Evolutionary conservation across 2,329 filamentous ascomycete species (phyloP).

Genomic region (Erysiphe neolycopersici): DNA sequence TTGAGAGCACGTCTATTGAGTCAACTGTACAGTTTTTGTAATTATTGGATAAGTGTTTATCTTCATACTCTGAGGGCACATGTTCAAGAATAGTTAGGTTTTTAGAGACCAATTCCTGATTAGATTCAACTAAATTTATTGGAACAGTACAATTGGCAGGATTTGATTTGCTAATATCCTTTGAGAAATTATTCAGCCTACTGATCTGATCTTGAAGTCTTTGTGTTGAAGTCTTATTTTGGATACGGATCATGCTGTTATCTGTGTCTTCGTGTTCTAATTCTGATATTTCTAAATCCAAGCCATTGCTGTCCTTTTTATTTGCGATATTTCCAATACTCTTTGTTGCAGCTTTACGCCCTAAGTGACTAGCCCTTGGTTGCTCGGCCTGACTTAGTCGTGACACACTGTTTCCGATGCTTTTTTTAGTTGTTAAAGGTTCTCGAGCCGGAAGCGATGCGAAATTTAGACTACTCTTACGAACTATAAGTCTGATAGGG

Average conservation of each 20-base stretch:
- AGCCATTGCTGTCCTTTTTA: constrained; percentile 23
- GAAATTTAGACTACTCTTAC: constrained; percentile 90
- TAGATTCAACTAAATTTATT: too few relatives aligned
- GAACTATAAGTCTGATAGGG: constrained; percentile 45
- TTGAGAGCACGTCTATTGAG: too few relatives aligned
- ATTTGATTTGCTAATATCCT: constrained; percentile 12
- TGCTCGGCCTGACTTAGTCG: constrained; percentile 56
- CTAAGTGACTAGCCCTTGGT: constrained; percentile 46
- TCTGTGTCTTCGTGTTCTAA: constrained; percentile 17
- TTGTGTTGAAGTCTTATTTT: constrained; percentile 84
- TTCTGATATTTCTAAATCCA: constrained; percentile 9
- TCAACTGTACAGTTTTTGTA: too few relatives aligned
- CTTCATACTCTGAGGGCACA: too few relatives aligned
- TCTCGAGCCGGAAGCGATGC: constrained; percentile 78
- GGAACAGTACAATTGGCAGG: constrained; percentile 6
- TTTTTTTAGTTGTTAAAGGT: constrained; percentile 62
- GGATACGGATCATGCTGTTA: constrained; percentile 24
- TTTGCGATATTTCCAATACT: constrained; percentile 28
- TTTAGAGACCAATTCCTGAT: too few relatives aligned
- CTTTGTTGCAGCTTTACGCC: constrained; percentile 45
- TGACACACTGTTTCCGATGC: constrained; percentile 44
- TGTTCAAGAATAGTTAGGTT: too few relatives aligned
- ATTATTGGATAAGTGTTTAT: too few relatives aligned
- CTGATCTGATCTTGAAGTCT: constrained; percentile 81
- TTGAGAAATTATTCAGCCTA: constrained; percentile 29